Evolutionary conservation across 306 rosid species (phyloP), one percentile per base, ranked within the genome.

Genomic region (Castanea sativa): DNA sequence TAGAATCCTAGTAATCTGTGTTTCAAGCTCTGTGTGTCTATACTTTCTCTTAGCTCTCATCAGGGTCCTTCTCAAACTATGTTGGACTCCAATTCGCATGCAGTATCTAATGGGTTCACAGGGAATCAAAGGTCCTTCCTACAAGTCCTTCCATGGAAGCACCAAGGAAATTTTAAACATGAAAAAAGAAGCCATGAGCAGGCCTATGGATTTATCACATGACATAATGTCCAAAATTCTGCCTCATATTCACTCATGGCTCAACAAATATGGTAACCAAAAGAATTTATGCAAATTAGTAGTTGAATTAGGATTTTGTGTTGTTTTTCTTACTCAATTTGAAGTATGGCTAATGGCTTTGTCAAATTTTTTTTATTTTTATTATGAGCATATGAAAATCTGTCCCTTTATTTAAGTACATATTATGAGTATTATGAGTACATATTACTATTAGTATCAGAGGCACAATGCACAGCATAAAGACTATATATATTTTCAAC

Each of bases 41-140:
- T 70, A 45, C 74, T 8, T 70, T 11, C 2, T 70, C 13, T 16
- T 43, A 14, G 53, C 74, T 14, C 16, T 70, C 14, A 13, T 70
- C 16, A n/a, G 15, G 29, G 30, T n/a, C 56, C 53, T 70, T 70
- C 74, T 19, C n/a, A n/a, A 43, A 70, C 57, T 38, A 70, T 70
- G 56, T 55, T 69, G 74, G 74, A 43, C 74, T 9, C 56, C 74
- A 20, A 43, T 69, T 33, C 55, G 57, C 52, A 10, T 70, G 2
- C 74, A 43, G 4, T 18, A 70, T 45, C 30, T 15, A 43, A 43
- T 81, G 84, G 21, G 16, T 58, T 38, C 25, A 58, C 80, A 81
- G 58, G 84, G 84, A 58, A 60, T 75, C 65, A 52, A 30, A 57
- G 80, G 84, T 32, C 84, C 80, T 57, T 11, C 84, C 33, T 75